phyloP scores from a whole-genome alignment of 495 filamentous ascomycete genomes.

The Thozetella sp. region DNA sequence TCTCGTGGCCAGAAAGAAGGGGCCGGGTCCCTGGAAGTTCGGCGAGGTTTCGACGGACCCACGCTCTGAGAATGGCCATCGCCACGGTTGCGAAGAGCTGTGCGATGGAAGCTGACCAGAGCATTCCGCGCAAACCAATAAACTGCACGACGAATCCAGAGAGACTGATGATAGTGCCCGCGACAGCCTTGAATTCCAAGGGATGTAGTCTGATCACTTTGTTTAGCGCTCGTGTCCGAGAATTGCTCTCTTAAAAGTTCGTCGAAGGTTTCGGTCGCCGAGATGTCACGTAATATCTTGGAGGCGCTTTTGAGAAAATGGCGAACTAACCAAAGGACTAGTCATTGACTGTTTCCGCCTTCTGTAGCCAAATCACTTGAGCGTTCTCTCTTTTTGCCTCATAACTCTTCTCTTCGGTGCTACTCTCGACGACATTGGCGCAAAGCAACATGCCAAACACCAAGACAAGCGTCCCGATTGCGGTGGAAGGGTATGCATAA shows the following conservation, averaged over 20 bases:
- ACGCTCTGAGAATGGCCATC: constrained; percentile 49
- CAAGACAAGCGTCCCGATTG: constrained; percentile 23
- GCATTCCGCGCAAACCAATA: constrained; percentile 47
- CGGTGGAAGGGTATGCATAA: constrained; percentile 24
- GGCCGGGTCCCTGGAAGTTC: too few species aligned
- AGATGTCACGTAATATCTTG: too few species aligned
- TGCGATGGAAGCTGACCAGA: constrained; percentile 47
- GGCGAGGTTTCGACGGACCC: constrained; percentile 41
- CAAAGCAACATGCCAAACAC: constrained; percentile 25
- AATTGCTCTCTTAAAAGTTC: too few species aligned
- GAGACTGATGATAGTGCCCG: constrained; percentile 28
- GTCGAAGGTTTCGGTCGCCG: too few species aligned
- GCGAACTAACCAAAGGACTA: constrained; percentile 26
- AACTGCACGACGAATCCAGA: constrained; percentile 54
- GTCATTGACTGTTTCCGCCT: constrained; percentile 20
- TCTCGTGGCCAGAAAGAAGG: too few species aligned
- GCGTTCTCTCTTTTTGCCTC: constrained; percentile 4
- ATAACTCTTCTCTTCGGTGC: constrained; percentile 20
- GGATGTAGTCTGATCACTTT: too few species aligned
- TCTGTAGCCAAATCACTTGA: constrained; percentile 25
- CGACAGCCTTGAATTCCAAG: constrained; percentile 13
- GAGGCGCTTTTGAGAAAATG: constrained; percentile 8
- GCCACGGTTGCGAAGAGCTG: constrained; percentile 45
- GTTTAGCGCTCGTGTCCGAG: too few species aligned
- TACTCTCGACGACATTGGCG: constrained; percentile 27